Evolutionary conservation across 1,284 basidiomycete species (phyloP).

Genomic region (Malassezia equina): DNA sequence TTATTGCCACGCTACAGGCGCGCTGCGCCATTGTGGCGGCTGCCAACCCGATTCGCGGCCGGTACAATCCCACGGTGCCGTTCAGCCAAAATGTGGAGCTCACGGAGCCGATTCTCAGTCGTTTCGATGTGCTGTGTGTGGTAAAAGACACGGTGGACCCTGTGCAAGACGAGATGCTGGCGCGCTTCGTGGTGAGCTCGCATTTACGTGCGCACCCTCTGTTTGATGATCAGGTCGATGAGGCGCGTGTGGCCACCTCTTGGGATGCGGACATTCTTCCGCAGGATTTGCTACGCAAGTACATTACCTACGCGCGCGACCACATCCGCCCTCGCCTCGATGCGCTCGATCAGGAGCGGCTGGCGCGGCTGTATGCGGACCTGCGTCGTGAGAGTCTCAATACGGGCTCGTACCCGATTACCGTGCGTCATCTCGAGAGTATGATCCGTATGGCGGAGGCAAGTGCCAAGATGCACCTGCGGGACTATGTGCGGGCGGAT

Average conservation of each 20-base stretch:
- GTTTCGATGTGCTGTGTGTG: slow-evolving; percentile 94
- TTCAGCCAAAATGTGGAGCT: slow-evolving; percentile 98
- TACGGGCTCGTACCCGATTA: slow-evolving; percentile 95
- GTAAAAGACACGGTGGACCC: slow-evolving; percentile 97
- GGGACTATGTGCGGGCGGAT: slow-evolving; percentile 88
- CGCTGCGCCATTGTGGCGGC: slow-evolving; percentile 95
- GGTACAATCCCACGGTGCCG: slow-evolving; percentile 50
- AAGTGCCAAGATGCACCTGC: slow-evolving; percentile 92
- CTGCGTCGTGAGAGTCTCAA: slow-evolving; percentile 88
- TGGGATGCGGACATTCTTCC: slow-evolving; percentile 76
- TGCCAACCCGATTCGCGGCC: slow-evolving; percentile 82
- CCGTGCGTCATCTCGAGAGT: slow-evolving; percentile 90
- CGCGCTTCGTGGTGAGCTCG: slow-evolving; percentile 90
- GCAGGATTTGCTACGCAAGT: slow-evolving; percentile 92
- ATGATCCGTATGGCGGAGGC: slow-evolving; percentile 99
- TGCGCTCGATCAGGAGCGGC: slow-evolving; percentile 89
- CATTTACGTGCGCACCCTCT: slow-evolving; percentile 87
- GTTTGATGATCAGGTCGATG: slow-evolving; percentile 73
- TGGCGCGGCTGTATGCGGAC: slow-evolving; percentile 89
- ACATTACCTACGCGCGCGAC: slow-evolving; percentile 97
- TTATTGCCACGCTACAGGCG: slow-evolving; percentile 90
- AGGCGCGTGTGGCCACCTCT: slow-evolving; percentile 73
- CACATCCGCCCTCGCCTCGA: slow-evolving; percentile 82
- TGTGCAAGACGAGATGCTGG: slow-evolving; percentile 88
- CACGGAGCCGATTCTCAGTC: slow-evolving; percentile 96